Base-by-base conservation (phyloP, 495 filamentous ascomycete species). In the Corynascus novoguineensis region DNA sequence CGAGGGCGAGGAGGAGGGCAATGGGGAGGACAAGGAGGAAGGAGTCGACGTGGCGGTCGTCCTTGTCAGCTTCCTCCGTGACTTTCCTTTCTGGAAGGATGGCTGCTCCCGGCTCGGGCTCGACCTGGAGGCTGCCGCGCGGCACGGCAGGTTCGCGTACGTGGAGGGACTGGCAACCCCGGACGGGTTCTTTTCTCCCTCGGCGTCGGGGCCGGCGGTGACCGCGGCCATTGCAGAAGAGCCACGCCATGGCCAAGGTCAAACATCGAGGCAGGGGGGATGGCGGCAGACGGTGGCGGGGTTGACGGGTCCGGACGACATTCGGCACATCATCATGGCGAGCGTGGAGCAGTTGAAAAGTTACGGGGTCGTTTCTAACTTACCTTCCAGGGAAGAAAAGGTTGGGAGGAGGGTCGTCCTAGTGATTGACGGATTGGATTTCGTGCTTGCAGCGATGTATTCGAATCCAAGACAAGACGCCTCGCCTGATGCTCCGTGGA, bases 1-100 rank as follows among this genome's bases (percentile, higher is more conserved):
- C 31, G 47, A 28, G 53, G 37, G 37, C 48, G 28, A 12, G 3
- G 40, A 41, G 31, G 53, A 50, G 21, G 42, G 19, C 0, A 34
- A 15, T 0, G 58, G 11, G 6, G 12, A n/a, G 12, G 7, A 62
- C n/a, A 57, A 62, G 15, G 61, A 58, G 4, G 44, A 53, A 11
- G 54, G 64, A n/a, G 61, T 58, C 3, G 54, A 56, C 9, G 57
- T 55, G 10, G 68, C 76, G n/a, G 83, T 97, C 4, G 72, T 96
- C 15, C 73, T 96, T 0, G 83, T 92, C 58, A 90, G 86, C 73
- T 79, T 96, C 85, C 70, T 95, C 71, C 80, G 87, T 50, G 85
- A 90, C 62, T 78, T 73, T 58, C 73, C 78, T 25, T 95, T 95
- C 66, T 96, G 90, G 91, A 83, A 70, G 46, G 76, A 83, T 4